These are phyloP conservation scores for Kockovaella imperatae DNA, from an alignment of 768 basidiomycete genomes.

Conservation along the genomic window DNA sequence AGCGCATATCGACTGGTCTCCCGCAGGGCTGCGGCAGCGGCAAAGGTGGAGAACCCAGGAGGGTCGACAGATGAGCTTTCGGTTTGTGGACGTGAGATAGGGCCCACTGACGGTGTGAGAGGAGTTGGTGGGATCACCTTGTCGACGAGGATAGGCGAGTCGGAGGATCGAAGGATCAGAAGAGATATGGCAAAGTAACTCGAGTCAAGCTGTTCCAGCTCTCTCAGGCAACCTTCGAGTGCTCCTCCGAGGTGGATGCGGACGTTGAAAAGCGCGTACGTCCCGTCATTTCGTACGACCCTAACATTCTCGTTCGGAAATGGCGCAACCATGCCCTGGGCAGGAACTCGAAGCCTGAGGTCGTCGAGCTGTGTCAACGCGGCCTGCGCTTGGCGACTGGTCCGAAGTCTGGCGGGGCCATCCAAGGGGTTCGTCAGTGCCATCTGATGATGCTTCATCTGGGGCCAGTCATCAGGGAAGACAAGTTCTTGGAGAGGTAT, in stretches of 20 bases:
- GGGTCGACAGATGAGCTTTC: not conserved
- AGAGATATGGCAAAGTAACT: conserved; percentile 26
- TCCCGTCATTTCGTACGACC: conserved; percentile 20
- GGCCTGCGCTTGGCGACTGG: conserved; percentile 20
- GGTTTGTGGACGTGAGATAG: not conserved
- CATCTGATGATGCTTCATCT: too few species aligned
- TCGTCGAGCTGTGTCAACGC: conserved; percentile 22
- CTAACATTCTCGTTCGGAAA: conserved; percentile 36
- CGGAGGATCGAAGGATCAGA: conserved; percentile 1
- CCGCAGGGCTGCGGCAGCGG: not conserved
- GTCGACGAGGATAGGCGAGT: not conserved
- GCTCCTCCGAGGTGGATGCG: conserved; percentile 36
- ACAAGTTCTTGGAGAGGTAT: conserved; percentile 26
- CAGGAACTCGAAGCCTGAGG: conserved; percentile 25
- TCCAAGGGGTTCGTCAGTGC: too few species aligned
- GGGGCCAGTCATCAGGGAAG: conserved; percentile 31
- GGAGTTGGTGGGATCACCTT: not conserved
- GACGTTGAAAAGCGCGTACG: conserved; percentile 30
- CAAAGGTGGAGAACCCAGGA: not conserved
- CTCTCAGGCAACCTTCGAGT: conserved; percentile 28
- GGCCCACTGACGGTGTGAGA: not conserved
- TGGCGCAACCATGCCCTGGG: conserved; percentile 37
- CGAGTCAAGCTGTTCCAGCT: conserved; percentile 16
- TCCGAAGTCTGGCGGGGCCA: conserved; percentile 11
- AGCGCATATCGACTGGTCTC: too few species aligned